These are phyloP conservation scores for Ananas comosus DNA, from an alignment of 176 grass and related monocot species.

Conservation along the genomic window DNA sequence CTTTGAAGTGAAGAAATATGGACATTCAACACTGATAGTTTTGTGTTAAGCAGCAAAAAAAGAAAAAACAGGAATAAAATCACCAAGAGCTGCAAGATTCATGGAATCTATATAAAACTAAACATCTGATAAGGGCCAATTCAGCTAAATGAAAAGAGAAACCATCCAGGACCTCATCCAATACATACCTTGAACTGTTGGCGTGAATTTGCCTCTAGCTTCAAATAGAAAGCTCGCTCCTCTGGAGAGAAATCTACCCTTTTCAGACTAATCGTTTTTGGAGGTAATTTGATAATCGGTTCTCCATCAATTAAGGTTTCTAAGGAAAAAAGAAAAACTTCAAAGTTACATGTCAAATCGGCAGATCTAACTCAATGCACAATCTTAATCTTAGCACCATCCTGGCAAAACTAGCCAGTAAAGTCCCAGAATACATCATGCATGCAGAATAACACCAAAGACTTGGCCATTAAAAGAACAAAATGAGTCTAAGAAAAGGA, in stretches of 20 bases:
- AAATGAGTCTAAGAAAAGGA: too few relatives aligned
- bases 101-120: not conserved
- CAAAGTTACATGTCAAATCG: slow-evolving; percentile 13
- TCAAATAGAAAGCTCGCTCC: slow-evolving; percentile 88
- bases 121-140: not conserved
- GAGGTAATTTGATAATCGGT: slow-evolving; percentile 89
- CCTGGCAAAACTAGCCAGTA: too few relatives aligned
- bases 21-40: too few relatives aligned
- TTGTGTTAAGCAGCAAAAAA: too few relatives aligned
- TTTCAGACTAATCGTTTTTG: slow-evolving; percentile 69
- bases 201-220: slow-evolving; percentile 73
- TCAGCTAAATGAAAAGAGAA: not conserved
- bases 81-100: not conserved
- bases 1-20: too few relatives aligned
- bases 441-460: too few relatives aligned
- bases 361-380: slow-evolving; percentile 13
- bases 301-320: slow-evolving; percentile 76
- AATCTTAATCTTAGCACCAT: too few relatives aligned
- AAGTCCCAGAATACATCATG: too few relatives aligned
- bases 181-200: slow-evolving; percentile 86
- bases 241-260: slow-evolving; percentile 79
- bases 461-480: too few relatives aligned
- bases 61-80: too few relatives aligned
- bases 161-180: not conserved
- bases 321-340: slow-evolving; percentile 22